Percentiles rank a stretch among this genome's conserved stretches.
Conservation (phyloP, 345 rosid genomes). For the Balakata baccata region DNA sequence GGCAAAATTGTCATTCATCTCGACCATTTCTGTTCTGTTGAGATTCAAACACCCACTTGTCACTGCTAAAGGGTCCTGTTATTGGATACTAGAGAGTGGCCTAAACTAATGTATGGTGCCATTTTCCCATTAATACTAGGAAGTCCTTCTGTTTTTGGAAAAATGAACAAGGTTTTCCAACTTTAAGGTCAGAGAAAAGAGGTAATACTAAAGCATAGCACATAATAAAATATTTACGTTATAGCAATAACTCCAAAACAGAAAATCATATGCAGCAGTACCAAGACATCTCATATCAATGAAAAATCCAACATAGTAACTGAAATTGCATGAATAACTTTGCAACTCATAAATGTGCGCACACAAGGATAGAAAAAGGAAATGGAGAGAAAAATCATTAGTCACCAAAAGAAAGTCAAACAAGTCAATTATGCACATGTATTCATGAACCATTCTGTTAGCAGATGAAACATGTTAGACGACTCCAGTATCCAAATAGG, state of each 20-base stretch:
- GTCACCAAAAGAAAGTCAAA: not conserved
- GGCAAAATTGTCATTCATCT: too few species aligned
- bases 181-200: not conserved
- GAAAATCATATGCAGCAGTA: not conserved
- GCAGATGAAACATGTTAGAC: slow-evolving; percentile 9
- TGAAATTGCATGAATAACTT: not conserved
- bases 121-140: too few species aligned
- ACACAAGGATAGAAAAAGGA: not conserved
- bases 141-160: too few species aligned
- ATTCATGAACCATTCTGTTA: not conserved
- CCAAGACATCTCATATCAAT: not conserved
- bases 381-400: not conserved
- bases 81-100: too few species aligned
- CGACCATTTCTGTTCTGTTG: too few species aligned
- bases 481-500: not conserved
- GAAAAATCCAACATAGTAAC: not conserved
- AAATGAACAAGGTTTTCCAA: not conserved
- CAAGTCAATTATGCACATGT: not conserved
- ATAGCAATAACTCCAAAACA: not conserved
- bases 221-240: not conserved
- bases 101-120: too few species aligned
- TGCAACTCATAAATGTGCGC: not conserved
- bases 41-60: too few species aligned
- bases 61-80: too few species aligned
- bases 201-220: not conserved